Base-by-base conservation (phyloP, 179 eudicot genomes). In the Spinacia oleracea region DNA sequence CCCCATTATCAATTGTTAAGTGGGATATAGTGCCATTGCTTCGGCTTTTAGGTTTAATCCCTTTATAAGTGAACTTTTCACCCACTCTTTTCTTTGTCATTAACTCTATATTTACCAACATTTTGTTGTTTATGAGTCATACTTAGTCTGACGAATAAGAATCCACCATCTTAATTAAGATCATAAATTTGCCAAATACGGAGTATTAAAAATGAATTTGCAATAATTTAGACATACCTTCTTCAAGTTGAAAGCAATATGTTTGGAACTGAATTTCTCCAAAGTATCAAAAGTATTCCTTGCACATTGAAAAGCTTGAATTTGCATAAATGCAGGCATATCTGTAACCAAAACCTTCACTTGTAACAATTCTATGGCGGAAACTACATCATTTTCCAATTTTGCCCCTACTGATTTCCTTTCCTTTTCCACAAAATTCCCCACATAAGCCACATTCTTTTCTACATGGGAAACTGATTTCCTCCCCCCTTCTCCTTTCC, bases 271-370 rank as follows among this genome's bases (percentile, higher is more conserved):
- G 76, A 90, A 92, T 51, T 80, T 94, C 85, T 94, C 97, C 86
- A 94, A 85, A 81, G 86, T 84, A 85, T 94, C 98, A 77, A 75
- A 86, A 34, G 90, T 91, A 20, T 56, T 81, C 21, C 98, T 88
- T 21, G 98, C 97, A 82, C 92, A 91, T 71, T 90, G 83, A 60
- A 91, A 90, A 6, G 98, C 98, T 73, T 94, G 97, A 29, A 92
- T 80, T 79, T 94, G 97, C 98, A 94, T 91, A 77, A 92, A 90
- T 14, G 85, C 93, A 0, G 97, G 96, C 98, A 94, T 92, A 79
- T 94, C 98, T 8, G 92, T 89, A 9, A 89, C 94, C 46, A 94
- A 80, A 32, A 92, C 93, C 81, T 90, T 92, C 38, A 89, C 97
- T 25, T 89, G 91, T 43, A 88, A 70, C 74, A 88, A 67, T 32